A percentile compares a stretch with the other conserved stretches of the same genome.
Conservation (phyloP, 345 rosid species). For the Gossypium raimondii region DNA sequence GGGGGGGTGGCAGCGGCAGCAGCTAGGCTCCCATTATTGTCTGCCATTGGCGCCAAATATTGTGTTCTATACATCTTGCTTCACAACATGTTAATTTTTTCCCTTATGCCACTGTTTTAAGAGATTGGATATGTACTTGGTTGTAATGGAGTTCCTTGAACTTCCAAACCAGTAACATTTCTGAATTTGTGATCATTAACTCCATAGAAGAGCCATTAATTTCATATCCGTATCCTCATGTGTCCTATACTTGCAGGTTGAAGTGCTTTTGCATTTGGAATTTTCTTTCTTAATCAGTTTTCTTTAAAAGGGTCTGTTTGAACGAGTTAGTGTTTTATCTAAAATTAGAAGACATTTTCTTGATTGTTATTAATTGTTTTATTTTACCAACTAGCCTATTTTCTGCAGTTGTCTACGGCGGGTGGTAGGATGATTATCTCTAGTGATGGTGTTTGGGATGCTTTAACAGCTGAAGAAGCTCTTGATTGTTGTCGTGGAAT, state of each 20-base stretch:
- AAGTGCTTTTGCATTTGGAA: not conserved
- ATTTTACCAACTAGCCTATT: slow-evolving; percentile 11
- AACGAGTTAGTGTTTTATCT: not conserved
- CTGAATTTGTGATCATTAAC: not conserved
- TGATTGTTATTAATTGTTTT: not conserved
- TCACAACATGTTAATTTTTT: not conserved
- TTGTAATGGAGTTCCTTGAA: slow-evolving; percentile 3
- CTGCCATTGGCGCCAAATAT: not conserved
- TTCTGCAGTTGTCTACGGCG: slow-evolving; percentile 73
- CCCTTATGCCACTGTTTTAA: not conserved
- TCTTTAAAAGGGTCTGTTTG: not conserved
- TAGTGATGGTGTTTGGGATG: slow-evolving; percentile 99
- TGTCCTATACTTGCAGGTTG: not conserved
- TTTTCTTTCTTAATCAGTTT: not conserved
- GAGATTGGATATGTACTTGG: not conserved
- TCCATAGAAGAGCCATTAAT: not conserved
- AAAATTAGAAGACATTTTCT: not conserved
- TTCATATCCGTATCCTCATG: not conserved
- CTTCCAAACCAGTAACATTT: not conserved
- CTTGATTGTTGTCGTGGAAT: slow-evolving; percentile 92
- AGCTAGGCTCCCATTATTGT: too few species aligned
- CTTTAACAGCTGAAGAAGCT: slow-evolving; percentile 69
- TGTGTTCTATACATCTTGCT: not conserved
- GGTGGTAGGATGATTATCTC: slow-evolving; percentile 94
- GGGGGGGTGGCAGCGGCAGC: too few species aligned